These are phyloP conservation scores for Sugiyamaella neomexicana DNA, from an alignment of 1,139 yeast genomes.

Conservation along the genomic window DNA sequence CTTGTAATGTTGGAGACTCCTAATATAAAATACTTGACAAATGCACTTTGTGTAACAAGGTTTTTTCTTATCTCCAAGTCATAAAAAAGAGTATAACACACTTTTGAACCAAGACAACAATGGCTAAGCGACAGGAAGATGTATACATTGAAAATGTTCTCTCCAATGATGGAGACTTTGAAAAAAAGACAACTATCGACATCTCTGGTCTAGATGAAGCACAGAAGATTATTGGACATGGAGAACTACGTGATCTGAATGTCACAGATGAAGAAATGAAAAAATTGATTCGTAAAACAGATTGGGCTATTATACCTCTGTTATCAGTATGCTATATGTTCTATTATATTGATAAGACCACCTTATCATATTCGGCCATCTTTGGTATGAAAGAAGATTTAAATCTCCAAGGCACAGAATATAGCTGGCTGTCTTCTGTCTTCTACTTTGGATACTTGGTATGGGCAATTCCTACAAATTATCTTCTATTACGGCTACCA, in stretches of 20 bases:
- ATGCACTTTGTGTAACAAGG: neutral
- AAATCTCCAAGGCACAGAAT: constrained; percentile 43
- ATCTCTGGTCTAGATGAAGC: constrained; percentile 13
- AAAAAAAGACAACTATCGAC: constrained; percentile 6
- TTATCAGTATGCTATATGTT: constrained; percentile 53
- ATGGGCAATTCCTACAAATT: constrained; percentile 56
- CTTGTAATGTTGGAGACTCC: neutral
- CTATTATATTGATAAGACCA: constrained; percentile 66
- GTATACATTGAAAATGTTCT: constrained; percentile 7
- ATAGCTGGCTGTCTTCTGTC: constrained; percentile 60
- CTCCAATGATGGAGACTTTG: constrained; percentile 4
- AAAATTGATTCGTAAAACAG: constrained; percentile 48
- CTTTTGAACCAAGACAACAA: neutral
- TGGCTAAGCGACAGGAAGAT: neutral
- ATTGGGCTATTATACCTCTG: constrained; percentile 53
- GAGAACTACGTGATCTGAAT: constrained; percentile 13
- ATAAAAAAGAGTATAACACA: neutral
- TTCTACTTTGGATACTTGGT: constrained; percentile 56
- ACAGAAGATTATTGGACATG: constrained; percentile 13
- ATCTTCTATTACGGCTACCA: constrained; percentile 54
- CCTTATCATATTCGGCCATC: constrained; percentile 61
- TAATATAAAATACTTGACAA: neutral
- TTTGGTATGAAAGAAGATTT: constrained; percentile 53
- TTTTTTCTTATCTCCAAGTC: neutral
- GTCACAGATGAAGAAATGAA: constrained; percentile 30